phyloP scores from a whole-genome alignment of 768 basidiomycete species.

The Tricholoma sp. region DNA sequence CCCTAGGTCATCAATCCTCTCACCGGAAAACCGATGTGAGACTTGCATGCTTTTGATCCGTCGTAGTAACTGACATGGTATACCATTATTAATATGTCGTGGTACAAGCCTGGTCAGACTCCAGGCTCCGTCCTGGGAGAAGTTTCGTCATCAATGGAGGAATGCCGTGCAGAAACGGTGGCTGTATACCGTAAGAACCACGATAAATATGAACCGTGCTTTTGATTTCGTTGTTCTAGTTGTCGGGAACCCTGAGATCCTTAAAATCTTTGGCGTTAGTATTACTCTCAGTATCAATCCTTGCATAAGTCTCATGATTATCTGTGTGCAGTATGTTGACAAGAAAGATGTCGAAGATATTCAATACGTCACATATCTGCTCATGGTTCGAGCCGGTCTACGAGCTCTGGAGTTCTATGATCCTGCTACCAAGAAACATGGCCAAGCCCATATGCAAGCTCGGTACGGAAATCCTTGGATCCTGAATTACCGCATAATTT shows the following conservation, averaged over 20 bases:
- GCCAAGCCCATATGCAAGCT: constrained; percentile 89
- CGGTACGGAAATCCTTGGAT: constrained; percentile 40
- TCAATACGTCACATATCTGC: constrained; percentile 73
- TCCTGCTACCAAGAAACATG: constrained; percentile 74
- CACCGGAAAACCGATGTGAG: constrained; percentile 70
- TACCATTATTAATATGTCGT: constrained; percentile 50
- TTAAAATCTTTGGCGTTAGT: constrained; percentile 75
- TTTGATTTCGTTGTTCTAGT: constrained; percentile 35
- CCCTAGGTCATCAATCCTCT: constrained; percentile 73
- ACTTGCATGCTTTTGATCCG: not conserved
- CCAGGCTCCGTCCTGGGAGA: constrained; percentile 79
- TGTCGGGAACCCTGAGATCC: constrained; percentile 67
- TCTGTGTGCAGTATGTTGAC: constrained; percentile 50
- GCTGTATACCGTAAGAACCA: constrained; percentile 64
- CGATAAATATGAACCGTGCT: not conserved
- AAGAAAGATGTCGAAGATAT: constrained; percentile 69
- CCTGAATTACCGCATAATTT: not conserved
- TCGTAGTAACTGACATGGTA: not conserved
- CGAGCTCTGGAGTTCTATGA: constrained; percentile 81
- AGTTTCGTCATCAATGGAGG: constrained; percentile 88
- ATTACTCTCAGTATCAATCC: not conserved
- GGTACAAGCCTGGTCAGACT: constrained; percentile 88
- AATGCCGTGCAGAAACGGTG: constrained; percentile 88
- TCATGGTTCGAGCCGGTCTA: constrained; percentile 84
- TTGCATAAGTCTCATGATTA: not conserved